Conservation (phyloP, 768 basidiomycete genomes). For the Kwoniella europaea region DNA sequence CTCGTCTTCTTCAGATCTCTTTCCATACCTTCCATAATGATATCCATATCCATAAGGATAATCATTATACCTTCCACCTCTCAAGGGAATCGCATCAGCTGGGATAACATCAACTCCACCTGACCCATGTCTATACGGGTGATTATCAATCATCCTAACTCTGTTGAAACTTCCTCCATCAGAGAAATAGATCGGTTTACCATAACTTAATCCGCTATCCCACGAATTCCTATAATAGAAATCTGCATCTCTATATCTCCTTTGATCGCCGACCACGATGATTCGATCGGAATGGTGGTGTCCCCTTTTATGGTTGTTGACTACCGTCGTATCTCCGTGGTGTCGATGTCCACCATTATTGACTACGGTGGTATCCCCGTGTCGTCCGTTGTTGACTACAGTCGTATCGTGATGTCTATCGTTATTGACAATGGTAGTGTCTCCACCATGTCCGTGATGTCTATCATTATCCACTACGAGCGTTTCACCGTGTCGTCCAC, state of each 20-base stretch:
- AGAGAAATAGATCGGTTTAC: conserved; percentile 30
- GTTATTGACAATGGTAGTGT: conserved; percentile 19
- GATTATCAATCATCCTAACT: conserved; percentile 19
- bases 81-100: conserved; percentile 7
- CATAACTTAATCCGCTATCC: conserved; percentile 18
- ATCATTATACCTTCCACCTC: conserved; percentile 9
- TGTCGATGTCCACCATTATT: conserved; percentile 12
- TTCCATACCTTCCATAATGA: conserved; percentile 10
- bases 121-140: background rate
- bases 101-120: background rate
- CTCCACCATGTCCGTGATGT: conserved; percentile 8
- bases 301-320: conserved; percentile 25
- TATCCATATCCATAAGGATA: conserved; percentile 12
- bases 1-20: background rate
- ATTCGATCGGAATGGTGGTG: conserved; percentile 26
- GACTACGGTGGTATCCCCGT: conserved; percentile 12
- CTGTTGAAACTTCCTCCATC: conserved; percentile 25
- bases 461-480: conserved; percentile 21
- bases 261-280: conserved; percentile 23
- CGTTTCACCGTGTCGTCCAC: conserved; percentile 9
- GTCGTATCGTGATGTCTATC: conserved; percentile 15
- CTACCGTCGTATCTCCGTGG: conserved; percentile 13
- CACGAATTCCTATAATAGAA: conserved; percentile 27
- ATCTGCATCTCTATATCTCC: conserved; percentile 26
- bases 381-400: conserved; percentile 16